phyloP scores from a whole-genome alignment of 768 basidiomycete genomes.

The Hypholoma sublateritium region DNA sequence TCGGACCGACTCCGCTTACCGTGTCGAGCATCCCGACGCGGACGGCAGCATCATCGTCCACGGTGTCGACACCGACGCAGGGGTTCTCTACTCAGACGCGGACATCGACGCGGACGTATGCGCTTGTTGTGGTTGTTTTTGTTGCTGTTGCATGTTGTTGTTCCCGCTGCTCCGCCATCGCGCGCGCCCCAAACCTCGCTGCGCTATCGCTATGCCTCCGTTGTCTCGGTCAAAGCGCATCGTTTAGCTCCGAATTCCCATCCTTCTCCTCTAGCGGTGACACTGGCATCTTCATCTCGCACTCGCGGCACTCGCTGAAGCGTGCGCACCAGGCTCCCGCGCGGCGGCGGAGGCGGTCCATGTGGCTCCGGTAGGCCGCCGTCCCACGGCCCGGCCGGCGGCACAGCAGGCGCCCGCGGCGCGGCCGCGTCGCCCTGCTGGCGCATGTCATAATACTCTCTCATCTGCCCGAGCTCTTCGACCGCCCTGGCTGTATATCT shows the following conservation, averaged over 20 bases:
- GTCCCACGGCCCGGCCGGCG: too few relatives aligned
- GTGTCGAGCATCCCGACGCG: background rate
- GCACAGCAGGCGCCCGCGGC: background rate
- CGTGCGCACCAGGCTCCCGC: background rate
- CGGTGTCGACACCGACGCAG: background rate
- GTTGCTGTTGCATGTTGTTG: too few relatives aligned
- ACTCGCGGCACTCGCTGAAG: slow-evolving; percentile 4
- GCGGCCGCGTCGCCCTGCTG: slow-evolving; percentile 3
- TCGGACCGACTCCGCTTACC: slow-evolving; percentile 58
- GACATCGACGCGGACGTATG: background rate
- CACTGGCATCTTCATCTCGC: slow-evolving; percentile 1
- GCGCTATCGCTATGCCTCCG: background rate
- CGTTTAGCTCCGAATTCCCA: too few relatives aligned
- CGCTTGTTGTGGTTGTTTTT: too few relatives aligned
- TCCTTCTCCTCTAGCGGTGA: too few relatives aligned
- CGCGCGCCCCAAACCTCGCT: background rate
- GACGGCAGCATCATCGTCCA: background rate
- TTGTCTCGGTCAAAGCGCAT: background rate
- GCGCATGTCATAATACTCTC: slow-evolving; percentile 1
- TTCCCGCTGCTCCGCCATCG: background rate
- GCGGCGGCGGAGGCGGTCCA: slow-evolving; percentile 26
- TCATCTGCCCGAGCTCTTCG: slow-evolving; percentile 29
- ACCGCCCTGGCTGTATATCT: too few relatives aligned
- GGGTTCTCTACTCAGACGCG: background rate
- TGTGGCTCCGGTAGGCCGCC: too few relatives aligned